Conservation (phyloP, 805 yeast genomes). For the Schizosaccharomyces osmophilus region DNA sequence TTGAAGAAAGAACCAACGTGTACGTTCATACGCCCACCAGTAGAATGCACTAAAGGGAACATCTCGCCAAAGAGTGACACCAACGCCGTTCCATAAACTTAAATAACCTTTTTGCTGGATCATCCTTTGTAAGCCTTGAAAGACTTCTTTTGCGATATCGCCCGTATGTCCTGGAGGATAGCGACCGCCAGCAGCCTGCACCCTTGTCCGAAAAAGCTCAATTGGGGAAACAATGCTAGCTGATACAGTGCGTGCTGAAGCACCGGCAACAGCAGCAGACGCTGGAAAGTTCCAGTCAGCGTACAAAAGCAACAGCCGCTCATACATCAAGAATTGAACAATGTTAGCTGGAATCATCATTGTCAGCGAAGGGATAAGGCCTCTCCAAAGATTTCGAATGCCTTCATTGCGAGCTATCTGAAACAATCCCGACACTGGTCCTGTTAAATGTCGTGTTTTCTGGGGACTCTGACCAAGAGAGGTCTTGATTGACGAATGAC, state of each 20-base stretch:
- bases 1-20: not conserved
- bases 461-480: not conserved
- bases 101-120: conserved; percentile 31
- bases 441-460: conserved; percentile 15
- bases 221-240: conserved; percentile 72
- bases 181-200: conserved; percentile 24
- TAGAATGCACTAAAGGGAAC: conserved; percentile 91
- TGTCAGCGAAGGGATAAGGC: not conserved
- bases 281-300: not conserved
- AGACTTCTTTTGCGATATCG: conserved; percentile 18
- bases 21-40: conserved; percentile 26
- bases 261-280: conserved; percentile 62
- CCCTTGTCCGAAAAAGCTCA: conserved; percentile 64
- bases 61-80: conserved; percentile 83
- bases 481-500: too few species aligned
- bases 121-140: conserved; percentile 29
- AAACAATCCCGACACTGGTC: conserved; percentile 27
- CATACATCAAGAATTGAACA: not conserved
- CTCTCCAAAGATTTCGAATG: conserved; percentile 1
- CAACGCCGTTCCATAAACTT: conserved; percentile 60
- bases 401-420: conserved; percentile 6
- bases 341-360: not conserved
- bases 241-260: conserved; percentile 55
- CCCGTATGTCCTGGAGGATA: conserved; percentile 7
- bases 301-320: not conserved